Evolutionary conservation across 2,329 filamentous ascomycete genomes (phyloP).

Genomic region (Epichloe scottii): DNA sequence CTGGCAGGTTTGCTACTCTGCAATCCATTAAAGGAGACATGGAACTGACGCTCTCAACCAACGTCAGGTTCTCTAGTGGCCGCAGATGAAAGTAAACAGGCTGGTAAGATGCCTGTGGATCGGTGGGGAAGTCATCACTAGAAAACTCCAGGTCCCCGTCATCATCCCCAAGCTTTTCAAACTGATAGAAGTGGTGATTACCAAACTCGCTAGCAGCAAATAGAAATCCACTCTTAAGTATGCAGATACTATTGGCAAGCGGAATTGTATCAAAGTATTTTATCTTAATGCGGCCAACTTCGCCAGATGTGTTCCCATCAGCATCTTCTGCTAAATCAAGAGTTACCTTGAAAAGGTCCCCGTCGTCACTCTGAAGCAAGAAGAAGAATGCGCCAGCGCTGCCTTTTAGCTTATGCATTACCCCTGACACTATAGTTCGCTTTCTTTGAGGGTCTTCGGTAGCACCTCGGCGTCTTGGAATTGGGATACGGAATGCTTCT

Average conservation of each 20-base stretch:
- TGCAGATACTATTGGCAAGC: constrained; percentile 73
- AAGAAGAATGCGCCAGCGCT: constrained; percentile 86
- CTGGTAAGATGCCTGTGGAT: constrained; percentile 57
- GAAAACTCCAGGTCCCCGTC: constrained; percentile 78
- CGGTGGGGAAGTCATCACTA: constrained; percentile 70
- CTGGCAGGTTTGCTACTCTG: constrained; percentile 67
- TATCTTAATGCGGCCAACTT: constrained; percentile 74
- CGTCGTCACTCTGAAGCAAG: constrained; percentile 86
- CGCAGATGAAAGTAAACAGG: constrained; percentile 80
- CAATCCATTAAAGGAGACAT: constrained; percentile 87
- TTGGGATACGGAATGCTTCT: constrained; percentile 74
- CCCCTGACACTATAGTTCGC: constrained; percentile 72
- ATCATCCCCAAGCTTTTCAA: constrained; percentile 92
- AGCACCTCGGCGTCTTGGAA: constrained; percentile 73
- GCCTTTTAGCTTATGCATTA: constrained; percentile 92
- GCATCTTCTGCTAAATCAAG: constrained; percentile 81
- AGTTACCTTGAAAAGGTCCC: constrained; percentile 94
- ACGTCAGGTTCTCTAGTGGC: constrained; percentile 64
- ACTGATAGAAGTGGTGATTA: constrained; percentile 90
- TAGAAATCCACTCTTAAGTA: constrained; percentile 89
- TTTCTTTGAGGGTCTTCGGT: constrained; percentile 90
- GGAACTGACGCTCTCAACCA: constrained; percentile 74
- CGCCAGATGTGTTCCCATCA: constrained; percentile 63
- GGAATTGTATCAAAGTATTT: constrained; percentile 98
- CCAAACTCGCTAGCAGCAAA: constrained; percentile 88